A percentile compares a stretch with the other conserved stretches of the same genome.
These are phyloP conservation scores for Colletotrichum sp. DNA, from an alignment of 2,329 filamentous ascomycete genomes.

Conservation along the genomic window DNA sequence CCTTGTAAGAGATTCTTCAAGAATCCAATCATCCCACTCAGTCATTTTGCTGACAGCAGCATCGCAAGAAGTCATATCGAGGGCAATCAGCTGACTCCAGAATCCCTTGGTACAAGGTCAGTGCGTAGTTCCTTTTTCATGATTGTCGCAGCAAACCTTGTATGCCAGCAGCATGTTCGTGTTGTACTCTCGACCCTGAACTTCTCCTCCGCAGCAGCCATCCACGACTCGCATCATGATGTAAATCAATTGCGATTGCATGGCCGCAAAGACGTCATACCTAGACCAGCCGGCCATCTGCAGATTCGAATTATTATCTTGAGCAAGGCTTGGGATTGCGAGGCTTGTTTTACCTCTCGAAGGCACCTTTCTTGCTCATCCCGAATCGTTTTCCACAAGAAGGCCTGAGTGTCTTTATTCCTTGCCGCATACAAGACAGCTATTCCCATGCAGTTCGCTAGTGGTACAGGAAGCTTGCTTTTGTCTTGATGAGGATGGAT, in stretches of 20 bases:
- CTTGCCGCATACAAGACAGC: constrained; percentile 1
- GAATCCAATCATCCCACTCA: constrained; percentile 9
- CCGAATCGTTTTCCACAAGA: constrained; percentile 6
- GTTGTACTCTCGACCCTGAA: not conserved
- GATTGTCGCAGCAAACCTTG: not conserved
- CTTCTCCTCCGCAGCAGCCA: not conserved
- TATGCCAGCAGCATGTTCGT: constrained; percentile 3
- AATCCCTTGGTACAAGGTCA: not conserved
- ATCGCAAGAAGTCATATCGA: not conserved
- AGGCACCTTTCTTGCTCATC: constrained; percentile 2
- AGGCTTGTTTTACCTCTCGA: not conserved
- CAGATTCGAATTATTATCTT: not conserved
- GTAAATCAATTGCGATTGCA: constrained; percentile 14
- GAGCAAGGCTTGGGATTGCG: not conserved
- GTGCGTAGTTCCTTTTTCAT: too few species aligned
- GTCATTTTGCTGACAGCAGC: too few species aligned
- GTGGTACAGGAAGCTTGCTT: not conserved
- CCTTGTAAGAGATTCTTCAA: constrained; percentile 6
- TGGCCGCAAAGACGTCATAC: not conserved
- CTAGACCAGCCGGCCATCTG: not conserved
- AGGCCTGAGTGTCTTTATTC: not conserved
- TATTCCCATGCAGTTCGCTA: constrained; percentile 15
- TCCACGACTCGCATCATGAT: constrained; percentile 16
- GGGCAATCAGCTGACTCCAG: not conserved
- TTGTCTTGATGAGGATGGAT: constrained; percentile 8